These are phyloP conservation scores for Haplosporangium sp. DNA, from an alignment of 371 early-diverging fungal species.

Conservation along the genomic window DNA sequence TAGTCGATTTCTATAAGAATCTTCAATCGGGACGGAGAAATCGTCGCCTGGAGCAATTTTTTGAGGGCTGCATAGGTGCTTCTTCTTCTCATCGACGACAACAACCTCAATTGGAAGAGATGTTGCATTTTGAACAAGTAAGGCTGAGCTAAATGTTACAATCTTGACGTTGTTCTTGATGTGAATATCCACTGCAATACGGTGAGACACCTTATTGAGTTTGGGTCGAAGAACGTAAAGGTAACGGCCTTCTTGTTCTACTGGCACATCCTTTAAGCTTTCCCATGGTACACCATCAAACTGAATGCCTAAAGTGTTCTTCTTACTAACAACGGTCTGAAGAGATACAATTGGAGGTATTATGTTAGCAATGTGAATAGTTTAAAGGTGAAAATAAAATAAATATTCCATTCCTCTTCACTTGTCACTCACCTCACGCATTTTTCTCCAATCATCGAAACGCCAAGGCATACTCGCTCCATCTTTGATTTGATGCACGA, in stretches of 20 bases:
- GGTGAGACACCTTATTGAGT: conserved; percentile 82
- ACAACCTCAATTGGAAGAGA: conserved; percentile 83
- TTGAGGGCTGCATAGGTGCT: conserved; percentile 61
- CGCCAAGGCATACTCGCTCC: conserved; percentile 89
- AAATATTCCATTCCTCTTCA: too few relatives aligned
- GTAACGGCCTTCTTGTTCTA: conserved; percentile 89
- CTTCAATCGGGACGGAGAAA: conserved; percentile 88
- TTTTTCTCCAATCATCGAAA: conserved; percentile 95
- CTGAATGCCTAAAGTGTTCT: conserved; percentile 85
- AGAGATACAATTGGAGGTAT: not conserved
- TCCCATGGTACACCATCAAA: conserved; percentile 92
- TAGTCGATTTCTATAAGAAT: conserved; percentile 82
- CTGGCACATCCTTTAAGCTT: conserved; percentile 84
- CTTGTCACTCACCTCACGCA: conserved; percentile 76
- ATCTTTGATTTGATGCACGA: conserved; percentile 76
- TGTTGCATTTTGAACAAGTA: conserved; percentile 87
- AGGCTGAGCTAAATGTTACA: conserved; percentile 91
- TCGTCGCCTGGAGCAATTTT: conserved; percentile 81
- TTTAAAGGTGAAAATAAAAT: not conserved
- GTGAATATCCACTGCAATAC: conserved; percentile 88
- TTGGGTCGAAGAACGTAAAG: conserved; percentile 84
- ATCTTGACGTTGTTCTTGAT: conserved; percentile 89
- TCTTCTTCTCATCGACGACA: conserved; percentile 74
- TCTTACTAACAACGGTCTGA: conserved; percentile 58
- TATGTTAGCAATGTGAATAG: not conserved